A percentile compares a stretch with the other conserved stretches of the same genome.
phyloP scores from a whole-genome alignment of 1,139 yeast genomes.

The Williopsis jadinii region DNA sequence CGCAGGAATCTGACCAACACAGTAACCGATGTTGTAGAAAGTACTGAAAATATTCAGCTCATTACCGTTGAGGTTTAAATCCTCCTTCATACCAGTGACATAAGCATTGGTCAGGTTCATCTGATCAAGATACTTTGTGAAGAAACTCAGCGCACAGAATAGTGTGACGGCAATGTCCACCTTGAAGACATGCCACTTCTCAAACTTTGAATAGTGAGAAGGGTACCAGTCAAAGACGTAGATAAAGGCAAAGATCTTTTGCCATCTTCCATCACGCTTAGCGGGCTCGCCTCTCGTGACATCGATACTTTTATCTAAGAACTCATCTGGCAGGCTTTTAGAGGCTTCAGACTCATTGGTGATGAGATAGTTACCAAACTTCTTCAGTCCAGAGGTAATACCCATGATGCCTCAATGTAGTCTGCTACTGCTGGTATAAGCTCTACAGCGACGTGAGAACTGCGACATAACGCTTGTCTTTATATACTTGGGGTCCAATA shows the following conservation, averaged over 20 bases:
- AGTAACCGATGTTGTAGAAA: slow-evolving; percentile 45
- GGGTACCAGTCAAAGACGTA: slow-evolving; percentile 3
- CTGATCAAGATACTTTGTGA: slow-evolving; percentile 49
- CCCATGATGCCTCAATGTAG: no score
- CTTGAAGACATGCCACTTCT: slow-evolving; percentile 42
- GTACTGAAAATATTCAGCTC: slow-evolving; percentile 34
- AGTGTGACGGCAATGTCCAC: slow-evolving; percentile 29
- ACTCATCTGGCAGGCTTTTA: neutral
- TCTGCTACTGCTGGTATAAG: no score
- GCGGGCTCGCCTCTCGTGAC: neutral
- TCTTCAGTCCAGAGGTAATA: neutral
- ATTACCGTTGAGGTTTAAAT: slow-evolving; percentile 34
- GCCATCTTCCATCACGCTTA: neutral
- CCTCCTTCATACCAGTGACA: slow-evolving; percentile 41
- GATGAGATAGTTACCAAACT: neutral
- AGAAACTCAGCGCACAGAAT: slow-evolving; percentile 26
- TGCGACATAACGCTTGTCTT: no score
- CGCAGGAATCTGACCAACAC: slow-evolving; percentile 23
- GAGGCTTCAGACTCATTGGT: neutral
- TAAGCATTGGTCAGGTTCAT: slow-evolving; percentile 29
- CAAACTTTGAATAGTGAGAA: slow-evolving; percentile 32
- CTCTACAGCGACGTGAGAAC: no score
- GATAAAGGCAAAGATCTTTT: slow-evolving; percentile 1
- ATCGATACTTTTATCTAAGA: neutral
- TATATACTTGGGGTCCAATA: no score